These are phyloP conservation scores for Crithidia acanthocephali DNA, from an alignment of 208 protist species.

Conservation along the genomic window DNA sequence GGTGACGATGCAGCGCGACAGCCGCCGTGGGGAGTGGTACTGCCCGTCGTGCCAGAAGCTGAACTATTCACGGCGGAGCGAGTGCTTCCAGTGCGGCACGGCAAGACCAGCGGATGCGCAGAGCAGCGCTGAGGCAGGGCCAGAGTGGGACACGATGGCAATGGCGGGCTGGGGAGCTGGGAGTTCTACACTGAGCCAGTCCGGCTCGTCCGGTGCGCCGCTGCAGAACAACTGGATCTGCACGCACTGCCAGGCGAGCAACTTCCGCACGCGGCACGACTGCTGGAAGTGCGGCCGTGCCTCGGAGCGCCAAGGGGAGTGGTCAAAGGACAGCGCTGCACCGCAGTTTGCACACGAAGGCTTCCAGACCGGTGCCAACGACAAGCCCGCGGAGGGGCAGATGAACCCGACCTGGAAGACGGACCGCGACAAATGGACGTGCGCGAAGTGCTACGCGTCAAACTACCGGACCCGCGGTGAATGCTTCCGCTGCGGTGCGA, in stretches of 20 bases:
- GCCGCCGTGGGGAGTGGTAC: constrained; percentile 62
- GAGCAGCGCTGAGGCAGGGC: background rate
- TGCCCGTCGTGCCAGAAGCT: constrained; percentile 67
- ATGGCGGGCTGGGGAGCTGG: constrained; percentile 7
- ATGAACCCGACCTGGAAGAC: constrained; percentile 56
- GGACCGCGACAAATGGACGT: constrained; percentile 67
- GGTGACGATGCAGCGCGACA: constrained; percentile 14
- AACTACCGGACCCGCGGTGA: constrained; percentile 71
- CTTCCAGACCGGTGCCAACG: constrained; percentile 58
- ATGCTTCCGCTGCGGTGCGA: constrained; percentile 82
- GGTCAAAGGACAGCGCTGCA: constrained; percentile 20
- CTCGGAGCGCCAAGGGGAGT: constrained; percentile 35
- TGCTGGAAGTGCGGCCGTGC: constrained; percentile 85
- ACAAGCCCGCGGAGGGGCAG: constrained; percentile 37
- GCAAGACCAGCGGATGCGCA: constrained; percentile 8
- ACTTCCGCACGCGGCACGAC: constrained; percentile 80
- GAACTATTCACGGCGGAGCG: constrained; percentile 73
- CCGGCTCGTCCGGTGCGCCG: constrained; percentile 2
- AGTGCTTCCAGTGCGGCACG: constrained; percentile 78
- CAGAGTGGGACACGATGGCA: constrained; percentile 2
- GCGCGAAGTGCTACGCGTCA: constrained; percentile 85
- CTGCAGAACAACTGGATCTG: constrained; percentile 88
- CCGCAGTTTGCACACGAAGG: constrained; percentile 77
- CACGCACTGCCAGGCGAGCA: constrained; percentile 72
- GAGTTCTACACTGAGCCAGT: background rate